Percentiles rank a stretch among this genome's conserved stretches.
phyloP scores from a whole-genome alignment of 1,284 basidiomycete species.

The Schizopora paradoxa region DNA sequence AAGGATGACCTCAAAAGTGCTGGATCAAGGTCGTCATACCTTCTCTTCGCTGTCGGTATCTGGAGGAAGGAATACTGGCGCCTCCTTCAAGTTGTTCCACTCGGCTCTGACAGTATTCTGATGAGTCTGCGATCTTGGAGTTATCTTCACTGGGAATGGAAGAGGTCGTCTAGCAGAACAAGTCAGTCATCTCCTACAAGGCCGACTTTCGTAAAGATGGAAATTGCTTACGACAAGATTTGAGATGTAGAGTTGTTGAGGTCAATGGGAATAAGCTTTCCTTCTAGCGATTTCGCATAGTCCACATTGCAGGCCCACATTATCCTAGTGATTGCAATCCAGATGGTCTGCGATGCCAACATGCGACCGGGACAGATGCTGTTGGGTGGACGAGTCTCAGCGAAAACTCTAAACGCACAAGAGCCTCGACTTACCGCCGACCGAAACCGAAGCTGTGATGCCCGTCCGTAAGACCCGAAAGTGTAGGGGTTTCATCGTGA shows the following conservation, averaged over 20 bases:
- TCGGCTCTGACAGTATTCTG: too few species aligned
- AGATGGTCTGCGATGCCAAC: constrained; percentile 9
- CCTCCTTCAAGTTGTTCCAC: too few species aligned
- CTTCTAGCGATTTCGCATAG: constrained; percentile 1
- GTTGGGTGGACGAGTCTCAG: neutral
- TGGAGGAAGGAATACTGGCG: too few species aligned
- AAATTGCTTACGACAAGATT: constrained; percentile 5
- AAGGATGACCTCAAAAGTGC: too few species aligned
- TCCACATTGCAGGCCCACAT: constrained; percentile 11
- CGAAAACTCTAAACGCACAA: neutral
- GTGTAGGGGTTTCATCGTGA: neutral
- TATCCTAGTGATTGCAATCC: constrained; percentile 10
- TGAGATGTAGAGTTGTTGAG: constrained; percentile 2
- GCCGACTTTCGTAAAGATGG: too few species aligned
- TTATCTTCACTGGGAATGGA: too few species aligned
- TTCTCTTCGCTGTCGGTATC: too few species aligned
- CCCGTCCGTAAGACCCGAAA: constrained; percentile 7
- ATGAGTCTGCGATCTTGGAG: too few species aligned
- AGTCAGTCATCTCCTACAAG: too few species aligned
- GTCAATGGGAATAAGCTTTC: constrained; percentile 9
- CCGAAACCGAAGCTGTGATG: constrained; percentile 15
- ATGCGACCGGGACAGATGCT: constrained; percentile 11
- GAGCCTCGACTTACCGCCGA: constrained; percentile 2
- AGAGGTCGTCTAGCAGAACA: too few species aligned
- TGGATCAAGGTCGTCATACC: too few species aligned